A percentile compares a stretch with the other conserved stretches of the same genome.
phyloP scores from a whole-genome alignment of 352 stramenopile species.

The Phytophthora pluvialis region DNA sequence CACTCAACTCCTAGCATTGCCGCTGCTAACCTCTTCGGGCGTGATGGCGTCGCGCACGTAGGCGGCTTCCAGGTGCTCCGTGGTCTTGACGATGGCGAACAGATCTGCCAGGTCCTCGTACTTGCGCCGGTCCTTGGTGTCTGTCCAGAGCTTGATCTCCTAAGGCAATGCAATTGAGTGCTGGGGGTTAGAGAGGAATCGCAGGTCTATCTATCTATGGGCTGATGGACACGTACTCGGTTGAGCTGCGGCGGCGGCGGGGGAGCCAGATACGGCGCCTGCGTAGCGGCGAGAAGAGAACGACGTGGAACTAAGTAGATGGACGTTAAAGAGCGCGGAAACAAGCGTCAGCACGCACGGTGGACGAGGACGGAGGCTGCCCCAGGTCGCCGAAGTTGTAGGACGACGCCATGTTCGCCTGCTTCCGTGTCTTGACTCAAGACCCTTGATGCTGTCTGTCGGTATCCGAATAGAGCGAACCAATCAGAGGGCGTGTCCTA shows the following conservation, averaged over 20 bases:
- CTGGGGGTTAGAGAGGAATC: neutral
- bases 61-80: slow-evolving; percentile 96
- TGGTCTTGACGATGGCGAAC: slow-evolving; percentile 98
- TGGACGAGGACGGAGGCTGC: slow-evolving; percentile 25
- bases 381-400: slow-evolving; percentile 33
- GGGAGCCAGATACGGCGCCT: slow-evolving; percentile 34
- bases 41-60: slow-evolving; percentile 97
- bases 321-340: neutral
- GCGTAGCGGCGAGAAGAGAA: neutral
- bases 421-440: too few relatives aligned
- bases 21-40: slow-evolving; percentile 72
- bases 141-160: slow-evolving; percentile 83
- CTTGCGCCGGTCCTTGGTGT: slow-evolving; percentile 88
- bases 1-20: neutral
- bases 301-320: neutral
- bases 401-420: slow-evolving; percentile 31
- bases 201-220: neutral
- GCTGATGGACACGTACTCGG: slow-evolving; percentile 23
- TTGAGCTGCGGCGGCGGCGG: slow-evolving; percentile 34
- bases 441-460: neutral
- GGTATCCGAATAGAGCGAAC: slow-evolving; percentile 6
- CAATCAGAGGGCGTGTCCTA: slow-evolving; percentile 31
- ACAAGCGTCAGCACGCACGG: slow-evolving; percentile 12
- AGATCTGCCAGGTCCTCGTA: slow-evolving; percentile 92
- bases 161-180: slow-evolving; percentile 16